Base-by-base conservation (phyloP, 306 rosid species). In the Sindora glabra region DNA sequence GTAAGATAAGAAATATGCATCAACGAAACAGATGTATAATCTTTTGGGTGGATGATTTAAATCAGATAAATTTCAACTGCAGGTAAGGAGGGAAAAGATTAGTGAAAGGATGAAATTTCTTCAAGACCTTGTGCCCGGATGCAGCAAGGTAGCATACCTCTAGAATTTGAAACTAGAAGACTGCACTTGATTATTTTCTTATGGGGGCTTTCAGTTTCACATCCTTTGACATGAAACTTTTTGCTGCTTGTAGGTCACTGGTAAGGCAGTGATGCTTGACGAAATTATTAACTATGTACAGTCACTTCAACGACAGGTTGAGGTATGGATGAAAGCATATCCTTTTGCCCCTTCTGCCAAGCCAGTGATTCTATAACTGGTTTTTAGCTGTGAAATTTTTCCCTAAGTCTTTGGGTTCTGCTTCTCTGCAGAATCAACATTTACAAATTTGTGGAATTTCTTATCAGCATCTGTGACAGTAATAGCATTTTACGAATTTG, bases 41-140 rank as follows among this genome's bases (percentile, higher is more conserved):
- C n/a, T n/a, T n/a, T 51, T 62, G 19, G 50, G 25, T 19, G 54
- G 34, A 29, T 22, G 8, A 18, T 41, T 29, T 40, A 58, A 23
- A 60, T 45, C 25, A 56, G 24, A 76, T 65, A 21, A 70, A 37
- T 62, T 37, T 65, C 52, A 40, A 50, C 16, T 69, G 62, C 69
- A 92, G 99, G 99, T 92, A n/a, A 81, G 99, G 81, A 86, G 99
- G 83, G 99, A 92, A 71, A 92, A 89, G 73, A 92, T 92, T 64
- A 92, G 99, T 44, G 99, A 89, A 70, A 81, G 99, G 72, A 92
- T 92, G 99, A 86, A 89, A 80, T 89, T 88, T 75, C 99, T 92
- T 83, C 99, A 92, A 62, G 99, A 92, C 69, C 99, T 92, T 56
- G 99, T 92, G 18, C 99, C 96, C 13, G 99, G 99, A 63, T 92